These are phyloP conservation scores for Pseudogymnoascus sp. DNA, from an alignment of 2,329 filamentous ascomycete genomes.

Conservation along the genomic window DNA sequence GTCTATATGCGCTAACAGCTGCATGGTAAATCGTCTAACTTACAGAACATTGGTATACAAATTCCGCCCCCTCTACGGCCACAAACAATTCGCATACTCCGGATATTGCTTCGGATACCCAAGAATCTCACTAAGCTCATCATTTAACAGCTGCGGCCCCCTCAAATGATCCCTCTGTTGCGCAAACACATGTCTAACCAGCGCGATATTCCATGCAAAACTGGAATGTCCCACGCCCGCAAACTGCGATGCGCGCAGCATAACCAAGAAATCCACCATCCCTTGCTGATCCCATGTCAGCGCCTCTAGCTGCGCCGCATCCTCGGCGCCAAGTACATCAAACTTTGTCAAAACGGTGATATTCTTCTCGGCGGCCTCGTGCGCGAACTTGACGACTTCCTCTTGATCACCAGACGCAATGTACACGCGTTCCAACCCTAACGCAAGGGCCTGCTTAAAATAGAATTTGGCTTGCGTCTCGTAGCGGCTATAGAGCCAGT, in stretches of 20 bases:
- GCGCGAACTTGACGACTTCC: slow-evolving; percentile 8
- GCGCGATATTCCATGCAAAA: slow-evolving; percentile 14
- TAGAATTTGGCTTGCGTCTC: slow-evolving; percentile 13
- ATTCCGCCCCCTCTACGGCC: slow-evolving; percentile 15
- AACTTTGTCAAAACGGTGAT: slow-evolving; percentile 12
- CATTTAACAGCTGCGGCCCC: slow-evolving; percentile 18
- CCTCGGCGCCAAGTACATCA: slow-evolving; percentile 8
- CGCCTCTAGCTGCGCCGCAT: neutral
- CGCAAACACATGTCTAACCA: slow-evolving; percentile 20
- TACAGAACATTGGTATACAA: neutral
- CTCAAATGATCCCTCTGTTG: slow-evolving; percentile 14
- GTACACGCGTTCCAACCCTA: slow-evolving; percentile 12
- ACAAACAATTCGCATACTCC: slow-evolving; percentile 21
- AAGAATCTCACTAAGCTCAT: slow-evolving; percentile 22
- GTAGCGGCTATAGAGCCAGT: slow-evolving; percentile 18
- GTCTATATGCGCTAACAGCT: neutral
- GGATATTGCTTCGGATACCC: slow-evolving; percentile 15
- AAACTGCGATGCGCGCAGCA: slow-evolving; percentile 12
- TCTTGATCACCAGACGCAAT: slow-evolving; percentile 12
- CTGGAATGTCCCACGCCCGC: slow-evolving; percentile 11
- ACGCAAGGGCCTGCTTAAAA: slow-evolving; percentile 9
- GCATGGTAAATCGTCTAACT: neutral
- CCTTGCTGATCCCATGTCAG: slow-evolving; percentile 15
- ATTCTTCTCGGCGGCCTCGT: slow-evolving; percentile 7
- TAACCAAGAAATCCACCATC: slow-evolving; percentile 14